These are phyloP conservation scores for Apophysomyces variabilis DNA, from an alignment of 371 early-diverging fungal genomes.

Conservation along the genomic window DNA sequence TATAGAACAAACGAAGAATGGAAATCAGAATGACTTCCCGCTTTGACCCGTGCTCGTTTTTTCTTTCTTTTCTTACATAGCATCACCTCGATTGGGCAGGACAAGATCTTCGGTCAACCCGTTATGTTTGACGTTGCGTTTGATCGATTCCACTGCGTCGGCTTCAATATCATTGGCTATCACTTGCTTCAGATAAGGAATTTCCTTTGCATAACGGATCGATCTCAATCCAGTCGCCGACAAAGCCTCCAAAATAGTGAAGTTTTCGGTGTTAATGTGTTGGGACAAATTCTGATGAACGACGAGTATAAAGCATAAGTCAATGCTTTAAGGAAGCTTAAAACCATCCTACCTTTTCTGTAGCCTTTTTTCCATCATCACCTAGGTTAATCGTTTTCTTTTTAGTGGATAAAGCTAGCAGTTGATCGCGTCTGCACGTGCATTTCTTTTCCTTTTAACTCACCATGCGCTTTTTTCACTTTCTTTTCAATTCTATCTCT, in stretches of 20 bases:
- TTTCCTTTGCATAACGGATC: slow-evolving; percentile 98
- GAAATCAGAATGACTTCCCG: no score
- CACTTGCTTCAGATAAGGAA: slow-evolving; percentile 80
- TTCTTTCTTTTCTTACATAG: slow-evolving; percentile 50
- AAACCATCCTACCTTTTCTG: slow-evolving; percentile 29
- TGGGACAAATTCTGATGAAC: background rate
- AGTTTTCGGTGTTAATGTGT: slow-evolving; percentile 41
- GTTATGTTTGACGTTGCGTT: slow-evolving; percentile 89
- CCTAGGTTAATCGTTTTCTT: slow-evolving; percentile 22
- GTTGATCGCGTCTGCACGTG: background rate
- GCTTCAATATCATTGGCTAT: slow-evolving; percentile 94
- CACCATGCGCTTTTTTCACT: slow-evolving; percentile 43
- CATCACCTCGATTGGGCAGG: slow-evolving; percentile 85
- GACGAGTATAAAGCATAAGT: background rate
- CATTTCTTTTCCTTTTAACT: background rate
- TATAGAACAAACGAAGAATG: slow-evolving; percentile 12
- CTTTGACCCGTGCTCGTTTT: no score
- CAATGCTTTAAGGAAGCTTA: background rate
- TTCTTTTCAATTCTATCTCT: slow-evolving; percentile 53
- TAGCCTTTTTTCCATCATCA: slow-evolving; percentile 25
- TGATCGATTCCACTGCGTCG: slow-evolving; percentile 93
- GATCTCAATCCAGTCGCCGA: slow-evolving; percentile 99
- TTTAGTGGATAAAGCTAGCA: background rate
- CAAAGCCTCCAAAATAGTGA: slow-evolving; percentile 95
- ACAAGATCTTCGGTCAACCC: slow-evolving; percentile 73